Evolutionary conservation across 1,284 basidiomycete genomes (phyloP).

Genomic region (Leccinum angustisporum): DNA sequence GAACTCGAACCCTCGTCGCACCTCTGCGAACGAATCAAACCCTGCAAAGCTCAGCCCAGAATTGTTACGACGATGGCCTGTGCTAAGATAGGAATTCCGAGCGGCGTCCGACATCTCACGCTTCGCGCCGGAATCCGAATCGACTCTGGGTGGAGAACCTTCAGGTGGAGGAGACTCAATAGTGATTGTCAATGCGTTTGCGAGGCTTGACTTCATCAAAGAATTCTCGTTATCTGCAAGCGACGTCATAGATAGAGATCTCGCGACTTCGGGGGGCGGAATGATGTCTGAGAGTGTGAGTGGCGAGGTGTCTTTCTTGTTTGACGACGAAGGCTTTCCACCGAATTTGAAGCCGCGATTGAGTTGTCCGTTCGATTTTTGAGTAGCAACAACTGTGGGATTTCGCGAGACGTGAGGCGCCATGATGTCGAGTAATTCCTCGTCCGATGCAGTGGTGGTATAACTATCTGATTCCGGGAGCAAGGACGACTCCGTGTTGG

Average conservation of each 20-base stretch:
- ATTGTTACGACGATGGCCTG: constrained; percentile 45
- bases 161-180: constrained; percentile 34
- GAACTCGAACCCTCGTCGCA: constrained; percentile 73
- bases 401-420: constrained; percentile 28
- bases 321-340: constrained; percentile 42
- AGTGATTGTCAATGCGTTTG: constrained; percentile 44
- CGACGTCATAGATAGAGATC: constrained; percentile 47
- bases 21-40: constrained; percentile 71
- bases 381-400: constrained; percentile 42
- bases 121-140: constrained; percentile 48
- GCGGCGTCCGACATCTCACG: constrained; percentile 26
- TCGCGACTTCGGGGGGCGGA: constrained; percentile 55
- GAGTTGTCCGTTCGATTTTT: constrained; percentile 60
- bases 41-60: constrained; percentile 67
- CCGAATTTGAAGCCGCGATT: constrained; percentile 74
- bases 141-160: constrained; percentile 39
- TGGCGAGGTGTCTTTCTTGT: constrained; percentile 15
- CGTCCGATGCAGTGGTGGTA: constrained; percentile 13
- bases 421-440: constrained; percentile 27
- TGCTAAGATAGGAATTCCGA: constrained; percentile 13
- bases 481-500: constrained; percentile 23
- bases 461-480: constrained; percentile 23
- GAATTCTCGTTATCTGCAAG: constrained; percentile 53
- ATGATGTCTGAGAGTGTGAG: constrained; percentile 74
- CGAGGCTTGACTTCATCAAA: constrained; percentile 59